A percentile compares a stretch with the other conserved stretches of the same genome.
Conservation (phyloP, 192 early-diverging fungal species). For the Entrophospora sp. region DNA sequence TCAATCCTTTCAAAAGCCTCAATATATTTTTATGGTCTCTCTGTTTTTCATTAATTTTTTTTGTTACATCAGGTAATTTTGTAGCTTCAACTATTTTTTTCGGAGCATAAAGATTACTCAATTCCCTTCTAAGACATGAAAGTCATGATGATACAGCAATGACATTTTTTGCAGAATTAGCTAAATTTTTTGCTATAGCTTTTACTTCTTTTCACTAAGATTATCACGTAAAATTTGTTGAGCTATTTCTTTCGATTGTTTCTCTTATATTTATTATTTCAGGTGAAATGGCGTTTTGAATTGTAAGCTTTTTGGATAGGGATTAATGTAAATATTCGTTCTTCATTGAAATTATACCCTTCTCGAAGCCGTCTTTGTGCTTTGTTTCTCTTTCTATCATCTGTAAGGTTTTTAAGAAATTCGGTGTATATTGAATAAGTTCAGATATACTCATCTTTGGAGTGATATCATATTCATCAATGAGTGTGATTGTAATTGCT, state of each 20-base stretch:
- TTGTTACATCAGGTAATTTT: neutral
- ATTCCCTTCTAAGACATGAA: neutral
- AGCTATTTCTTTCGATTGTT: slow-evolving; percentile 1
- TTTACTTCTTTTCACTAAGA: slow-evolving; percentile 2
- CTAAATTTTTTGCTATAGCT: neutral
- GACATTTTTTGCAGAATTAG: neutral
- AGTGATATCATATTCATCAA: too few relatives aligned
- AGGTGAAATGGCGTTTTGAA: neutral
- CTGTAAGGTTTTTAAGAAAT: too few relatives aligned
- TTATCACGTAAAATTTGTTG: neutral
- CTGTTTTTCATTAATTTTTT: neutral
- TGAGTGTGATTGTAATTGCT: too few relatives aligned
- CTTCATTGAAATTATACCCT: neutral
- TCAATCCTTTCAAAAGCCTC: neutral
- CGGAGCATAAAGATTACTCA: neutral
- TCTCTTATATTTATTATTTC: neutral
- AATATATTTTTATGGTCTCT: neutral
- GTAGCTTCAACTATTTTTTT: slow-evolving; percentile 6
- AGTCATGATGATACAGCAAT: neutral
- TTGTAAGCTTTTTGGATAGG: neutral
- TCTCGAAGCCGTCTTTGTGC: neutral
- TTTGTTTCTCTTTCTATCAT: too few relatives aligned
- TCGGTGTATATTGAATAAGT: too few relatives aligned
- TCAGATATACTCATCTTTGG: too few relatives aligned
- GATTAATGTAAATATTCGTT: neutral